Evolutionary conservation across 352 stramenopile species (phyloP).

Genomic region (Globisporangium camurandrum): DNA sequence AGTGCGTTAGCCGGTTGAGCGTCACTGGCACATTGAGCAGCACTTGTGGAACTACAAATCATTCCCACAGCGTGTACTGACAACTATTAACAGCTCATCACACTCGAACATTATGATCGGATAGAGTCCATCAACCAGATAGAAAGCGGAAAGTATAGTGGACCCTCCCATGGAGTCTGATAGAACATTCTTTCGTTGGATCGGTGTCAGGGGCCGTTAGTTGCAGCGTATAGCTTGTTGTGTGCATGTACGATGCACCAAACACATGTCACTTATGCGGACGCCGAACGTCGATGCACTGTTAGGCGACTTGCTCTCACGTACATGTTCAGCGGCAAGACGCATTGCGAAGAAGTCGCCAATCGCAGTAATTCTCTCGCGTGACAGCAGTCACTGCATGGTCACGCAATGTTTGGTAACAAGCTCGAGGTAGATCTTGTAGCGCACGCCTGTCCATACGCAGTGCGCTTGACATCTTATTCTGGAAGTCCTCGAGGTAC

Average conservation of each 20-base stretch:
- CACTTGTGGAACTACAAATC: conserved; percentile 17
- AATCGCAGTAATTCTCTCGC: not conserved
- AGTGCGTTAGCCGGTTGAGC: conserved; percentile 16
- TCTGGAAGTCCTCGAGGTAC: not conserved
- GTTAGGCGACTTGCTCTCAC: not conserved
- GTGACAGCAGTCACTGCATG: not conserved
- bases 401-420: not conserved
- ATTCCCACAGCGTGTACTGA: conserved; percentile 22
- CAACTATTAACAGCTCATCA: conserved; percentile 16
- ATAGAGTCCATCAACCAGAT: conserved; percentile 22
- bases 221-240: conserved; percentile 27
- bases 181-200: conserved; percentile 21
- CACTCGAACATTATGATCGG: conserved; percentile 7
- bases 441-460: not conserved
- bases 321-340: not conserved
- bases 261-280: not conserved
- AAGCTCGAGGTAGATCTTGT: not conserved
- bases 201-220: conserved; percentile 20
- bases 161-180: conserved; percentile 17
- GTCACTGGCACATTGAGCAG: conserved; percentile 16
- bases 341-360: not conserved
- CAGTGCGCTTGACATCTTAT: not conserved
- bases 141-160: conserved; percentile 19
- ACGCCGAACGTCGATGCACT: not conserved
- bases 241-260: conserved; percentile 18